These are phyloP conservation scores for Clavispora phyllophila DNA, from an alignment of 805 yeast genomes.

Conservation along the genomic window DNA sequence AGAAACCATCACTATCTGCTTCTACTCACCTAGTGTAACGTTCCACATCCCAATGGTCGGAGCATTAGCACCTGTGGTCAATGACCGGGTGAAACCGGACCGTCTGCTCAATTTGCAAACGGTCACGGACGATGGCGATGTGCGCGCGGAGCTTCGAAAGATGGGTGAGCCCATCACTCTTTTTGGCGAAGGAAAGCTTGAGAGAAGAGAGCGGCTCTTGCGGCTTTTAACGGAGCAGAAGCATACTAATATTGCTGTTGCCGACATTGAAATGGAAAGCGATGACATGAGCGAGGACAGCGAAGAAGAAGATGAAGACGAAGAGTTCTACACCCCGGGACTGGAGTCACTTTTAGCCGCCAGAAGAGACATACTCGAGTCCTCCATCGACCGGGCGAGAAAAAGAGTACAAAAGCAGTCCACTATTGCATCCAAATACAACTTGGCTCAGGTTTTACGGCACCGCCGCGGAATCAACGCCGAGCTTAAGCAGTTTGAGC, in stretches of 20 bases:
- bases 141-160: constrained; percentile 42
- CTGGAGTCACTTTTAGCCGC: constrained; percentile 44
- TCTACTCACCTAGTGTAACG: background rate
- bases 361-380: constrained; percentile 47
- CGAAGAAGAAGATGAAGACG: constrained; percentile 54
- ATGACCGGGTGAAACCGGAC: constrained; percentile 5
- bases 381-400: constrained; percentile 46
- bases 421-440: constrained; percentile 20
- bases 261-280: constrained; percentile 2
- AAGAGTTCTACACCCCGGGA: constrained; percentile 85
- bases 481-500: constrained; percentile 30
- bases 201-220: constrained; percentile 56
- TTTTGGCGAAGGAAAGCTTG: constrained; percentile 56
- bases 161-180: constrained; percentile 54
- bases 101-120: constrained; percentile 14
- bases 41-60: constrained; percentile 3
- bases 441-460: constrained; percentile 40
- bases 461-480: constrained; percentile 41
- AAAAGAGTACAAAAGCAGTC: constrained; percentile 35
- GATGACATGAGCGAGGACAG: constrained; percentile 17
- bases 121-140: constrained; percentile 67
- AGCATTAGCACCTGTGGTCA: constrained; percentile 12
- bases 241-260: constrained; percentile 5
- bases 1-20: background rate
- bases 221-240: constrained; percentile 34